These are phyloP conservation scores for Baorangia bicolor DNA, from an alignment of 768 basidiomycete genomes.

Conservation along the genomic window DNA sequence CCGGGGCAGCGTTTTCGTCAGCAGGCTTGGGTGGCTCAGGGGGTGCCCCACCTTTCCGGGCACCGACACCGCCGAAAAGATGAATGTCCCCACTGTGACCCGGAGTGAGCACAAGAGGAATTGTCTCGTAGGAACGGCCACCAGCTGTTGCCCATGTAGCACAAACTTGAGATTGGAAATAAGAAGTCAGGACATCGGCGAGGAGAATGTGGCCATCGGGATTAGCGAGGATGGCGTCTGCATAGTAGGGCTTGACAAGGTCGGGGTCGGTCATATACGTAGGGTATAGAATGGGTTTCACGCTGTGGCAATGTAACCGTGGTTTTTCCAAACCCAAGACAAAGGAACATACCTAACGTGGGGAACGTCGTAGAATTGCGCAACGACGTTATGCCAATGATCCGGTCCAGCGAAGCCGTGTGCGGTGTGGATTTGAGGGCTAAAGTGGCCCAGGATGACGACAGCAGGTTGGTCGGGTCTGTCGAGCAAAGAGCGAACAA, in stretches of 20 bases:
- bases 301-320: constrained; percentile 39
- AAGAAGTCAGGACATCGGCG: constrained; percentile 88
- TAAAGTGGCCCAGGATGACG: constrained; percentile 93
- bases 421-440: constrained; percentile 74
- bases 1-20: constrained; percentile 33
- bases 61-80: constrained; percentile 83
- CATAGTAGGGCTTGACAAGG: constrained; percentile 67
- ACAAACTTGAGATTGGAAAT: constrained; percentile 89
- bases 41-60: constrained; percentile 67
- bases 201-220: constrained; percentile 79
- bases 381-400: constrained; percentile 84
- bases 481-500: constrained; percentile 88
- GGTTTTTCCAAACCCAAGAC: neutral
- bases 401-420: constrained; percentile 90
- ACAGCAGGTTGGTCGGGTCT: constrained; percentile 91
- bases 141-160: constrained; percentile 75
- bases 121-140: constrained; percentile 63
- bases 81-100: constrained; percentile 44
- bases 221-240: constrained; percentile 82
- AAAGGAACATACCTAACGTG: constrained; percentile 60
- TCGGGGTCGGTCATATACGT: constrained; percentile 75
- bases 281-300: constrained; percentile 80
- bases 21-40: constrained; percentile 43
- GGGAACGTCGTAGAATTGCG: constrained; percentile 97
- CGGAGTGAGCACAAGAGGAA: constrained; percentile 42